Conservation (phyloP, 2,329 filamentous ascomycete genomes). For the Hypoxylon sp. region DNA sequence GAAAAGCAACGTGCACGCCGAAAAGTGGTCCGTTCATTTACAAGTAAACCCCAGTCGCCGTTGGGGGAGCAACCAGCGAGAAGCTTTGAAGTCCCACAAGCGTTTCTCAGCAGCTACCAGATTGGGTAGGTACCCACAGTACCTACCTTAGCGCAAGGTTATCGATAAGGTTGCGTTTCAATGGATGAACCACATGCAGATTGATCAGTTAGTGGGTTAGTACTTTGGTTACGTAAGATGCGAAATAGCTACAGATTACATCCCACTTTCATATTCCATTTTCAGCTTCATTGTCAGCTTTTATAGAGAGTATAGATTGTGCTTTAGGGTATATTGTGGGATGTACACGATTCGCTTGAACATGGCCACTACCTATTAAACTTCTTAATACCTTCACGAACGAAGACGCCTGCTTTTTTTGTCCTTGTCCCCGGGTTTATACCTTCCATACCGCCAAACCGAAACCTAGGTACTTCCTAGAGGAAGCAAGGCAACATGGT, state of each 20-base stretch:
- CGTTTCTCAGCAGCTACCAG: slow-evolving; percentile 10
- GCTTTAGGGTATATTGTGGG: neutral
- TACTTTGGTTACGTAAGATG: slow-evolving; percentile 12
- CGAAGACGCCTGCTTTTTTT: slow-evolving; percentile 3
- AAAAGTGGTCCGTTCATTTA: slow-evolving; percentile 46
- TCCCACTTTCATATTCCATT: slow-evolving; percentile 14
- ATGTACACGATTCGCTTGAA: slow-evolving; percentile 1
- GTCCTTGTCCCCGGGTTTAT: slow-evolving; percentile 5
- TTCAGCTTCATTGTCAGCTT: slow-evolving; percentile 8
- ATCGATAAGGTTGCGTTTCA: slow-evolving; percentile 31
- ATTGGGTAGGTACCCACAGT: slow-evolving; percentile 6
- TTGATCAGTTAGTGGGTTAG: slow-evolving; percentile 2
- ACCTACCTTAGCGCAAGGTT: slow-evolving; percentile 1
- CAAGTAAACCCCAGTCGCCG: slow-evolving; percentile 40
- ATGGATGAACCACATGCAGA: slow-evolving; percentile 5
- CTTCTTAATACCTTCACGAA: slow-evolving; percentile 4
- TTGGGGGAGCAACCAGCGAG: slow-evolving; percentile 51
- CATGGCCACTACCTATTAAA: slow-evolving; percentile 21
- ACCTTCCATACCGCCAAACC: slow-evolving; percentile 19
- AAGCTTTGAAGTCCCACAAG: slow-evolving; percentile 5
- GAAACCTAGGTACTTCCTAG: slow-evolving; percentile 8
- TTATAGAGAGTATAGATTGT: slow-evolving; percentile 3
- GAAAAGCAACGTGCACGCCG: slow-evolving; percentile 32
- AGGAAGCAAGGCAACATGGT: slow-evolving; percentile 65
- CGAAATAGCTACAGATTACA: slow-evolving; percentile 12